Percentiles rank a stretch among this genome's conserved stretches.
These are phyloP conservation scores for Stachybotrys elegans DNA, from an alignment of 2,329 filamentous ascomycete genomes.

Conservation along the genomic window DNA sequence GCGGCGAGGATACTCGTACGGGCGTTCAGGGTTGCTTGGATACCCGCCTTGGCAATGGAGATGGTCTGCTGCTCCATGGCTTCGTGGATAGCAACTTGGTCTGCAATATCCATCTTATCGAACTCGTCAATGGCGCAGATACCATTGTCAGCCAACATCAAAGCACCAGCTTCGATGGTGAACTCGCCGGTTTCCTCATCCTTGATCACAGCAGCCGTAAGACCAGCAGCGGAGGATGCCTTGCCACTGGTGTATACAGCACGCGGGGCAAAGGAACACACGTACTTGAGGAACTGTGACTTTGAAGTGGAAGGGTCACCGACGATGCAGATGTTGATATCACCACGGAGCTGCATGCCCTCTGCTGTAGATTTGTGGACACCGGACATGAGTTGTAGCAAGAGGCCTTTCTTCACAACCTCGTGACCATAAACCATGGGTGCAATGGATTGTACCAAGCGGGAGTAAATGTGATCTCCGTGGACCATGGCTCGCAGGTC, in stretches of 20 bases:
- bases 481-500: conserved; percentile 92
- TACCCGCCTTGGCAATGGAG: conserved; percentile 96
- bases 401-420: conserved; percentile 93
- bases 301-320: conserved; percentile 96
- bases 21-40: conserved; percentile 94
- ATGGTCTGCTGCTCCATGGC: conserved; percentile 99
- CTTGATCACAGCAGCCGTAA: conserved; percentile 94
- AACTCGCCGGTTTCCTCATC: conserved; percentile 98
- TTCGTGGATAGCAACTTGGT: conserved; percentile 99
- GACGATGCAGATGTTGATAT: conserved; percentile 98
- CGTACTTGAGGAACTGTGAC: conserved; percentile 96
- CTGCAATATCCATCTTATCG: conserved; percentile 97
- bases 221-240: conserved; percentile 92
- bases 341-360: conserved; percentile 91
- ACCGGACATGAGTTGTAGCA: conserved; percentile 94
- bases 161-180: conserved; percentile 94
- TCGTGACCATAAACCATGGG: conserved; percentile 97
- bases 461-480: conserved; percentile 89
- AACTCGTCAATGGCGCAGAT: conserved; percentile 99
- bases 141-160: conserved; percentile 96
- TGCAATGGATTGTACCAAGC: conserved; percentile 87
- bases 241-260: conserved; percentile 98
- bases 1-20: conserved; percentile 93
- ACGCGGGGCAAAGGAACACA: conserved; percentile 92
- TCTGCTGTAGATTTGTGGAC: conserved; percentile 88